Evolutionary conservation across 129 eudicot genomes (phyloP), one percentile per base, ranked within the genome.

Genomic region (Tagetes patula): DNA sequence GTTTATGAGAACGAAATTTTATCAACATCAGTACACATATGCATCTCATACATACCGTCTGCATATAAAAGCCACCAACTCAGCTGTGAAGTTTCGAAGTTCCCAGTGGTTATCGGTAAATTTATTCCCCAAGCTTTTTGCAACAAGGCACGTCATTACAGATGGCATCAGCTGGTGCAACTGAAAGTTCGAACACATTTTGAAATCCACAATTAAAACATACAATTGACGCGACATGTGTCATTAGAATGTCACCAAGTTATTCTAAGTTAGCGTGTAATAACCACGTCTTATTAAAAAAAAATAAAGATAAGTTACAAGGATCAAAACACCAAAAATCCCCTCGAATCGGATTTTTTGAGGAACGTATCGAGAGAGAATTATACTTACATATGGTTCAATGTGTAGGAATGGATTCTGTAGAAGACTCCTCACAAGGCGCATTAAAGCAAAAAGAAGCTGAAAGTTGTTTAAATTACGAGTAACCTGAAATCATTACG

Each of bases 341-440:
- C n/a, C n/a, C n/a, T n/a, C n/a, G n/a, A n/a, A n/a, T n/a, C n/a
- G n/a, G n/a, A n/a, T n/a, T n/a, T n/a, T n/a, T n/a, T n/a, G n/a
- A n/a, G n/a, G n/a, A n/a, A n/a, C n/a, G n/a, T n/a, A n/a, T n/a
- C n/a, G n/a, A n/a, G n/a, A n/a, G n/a, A n/a, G n/a, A n/a, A n/a
- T n/a, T n/a, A n/a, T 54, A 79, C 98, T 93, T 76, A 93, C 98
- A 83, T 95, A 95, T 48, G 97, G 99, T 72, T 95, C 99, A 63
- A 95, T 79, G 68, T 95, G 96, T 75, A 95, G 75, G 75, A 78
- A 85, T 1, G 94, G 91, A 82, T 95, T 95, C 69, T 83, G 90
- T 27, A 95, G 71, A 72, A 95, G 96, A 82, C 99, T 95, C 82
- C 91, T 72, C 30, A 85, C 90, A 70, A 95, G 88, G 33, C 99